Evolutionary conservation across 257 asterid genomes (phyloP), one percentile per base, ranked within the genome.

Genomic region (Forsythia suspensa): DNA sequence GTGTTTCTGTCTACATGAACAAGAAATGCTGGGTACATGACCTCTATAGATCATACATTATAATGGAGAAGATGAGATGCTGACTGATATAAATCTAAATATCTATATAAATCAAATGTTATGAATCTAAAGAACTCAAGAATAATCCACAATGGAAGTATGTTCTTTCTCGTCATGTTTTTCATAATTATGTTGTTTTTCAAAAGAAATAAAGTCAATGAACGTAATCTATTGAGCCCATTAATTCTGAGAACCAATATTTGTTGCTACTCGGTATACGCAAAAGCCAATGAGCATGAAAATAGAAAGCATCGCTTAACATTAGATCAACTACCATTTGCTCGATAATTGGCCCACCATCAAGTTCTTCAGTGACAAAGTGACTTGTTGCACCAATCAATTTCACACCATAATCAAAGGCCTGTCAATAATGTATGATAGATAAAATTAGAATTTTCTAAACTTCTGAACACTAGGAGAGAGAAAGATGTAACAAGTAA

Each of bases 311-410:
- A 48, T 48, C 18, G 13, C 5, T 4, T 18, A 48, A 13, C 18
- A 48, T 4, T 48, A 6, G 57, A 48, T 13, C 6, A 48, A 48
- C 13, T 55, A 55, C 99, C 98, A 95, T 89, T 85, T 95, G 98
- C 84, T 95, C 97, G 78, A 95, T 95, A 79, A 93, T 95, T 75
- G 99, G 97, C 74, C 99, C 99, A 52, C 82, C 91, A 84, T 95
- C 98, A 73, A 95, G 97, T 83, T 89, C 94, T 88, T 95, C 96
- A 5, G 93, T 93, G 39, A 95, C 98, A 78, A 95, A 95, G 87
- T 95, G 99, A 85, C 84, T 88, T 70, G 99, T 93, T 43, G 99
- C 98, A 80, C 99, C 99, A 77, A 95, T 95, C 85, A 95, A 79
- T 80, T 95, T 95, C 70, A 95, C 99, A 18, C 99, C 99, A 79